phyloP scores from a whole-genome alignment of 78 protist genomes.

The Dictyostelium discoideum region DNA sequence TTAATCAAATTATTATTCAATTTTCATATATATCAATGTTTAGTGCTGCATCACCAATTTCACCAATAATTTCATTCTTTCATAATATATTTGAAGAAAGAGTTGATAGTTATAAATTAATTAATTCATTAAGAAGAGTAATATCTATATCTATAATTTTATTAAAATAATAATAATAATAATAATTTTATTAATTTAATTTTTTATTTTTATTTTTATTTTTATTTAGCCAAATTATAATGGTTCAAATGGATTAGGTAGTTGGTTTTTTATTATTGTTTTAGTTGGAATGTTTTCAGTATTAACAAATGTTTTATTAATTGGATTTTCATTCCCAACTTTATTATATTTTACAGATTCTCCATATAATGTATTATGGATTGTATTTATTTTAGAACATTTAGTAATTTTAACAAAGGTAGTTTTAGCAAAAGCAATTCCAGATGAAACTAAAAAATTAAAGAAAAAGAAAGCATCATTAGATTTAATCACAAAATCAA shows the following conservation, averaged over 20 bases:
- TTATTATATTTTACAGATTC: neutral
- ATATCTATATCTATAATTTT: neutral
- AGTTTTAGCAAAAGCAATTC: neutral
- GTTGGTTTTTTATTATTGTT: constrained; percentile 22
- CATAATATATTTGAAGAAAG: constrained; percentile 86
- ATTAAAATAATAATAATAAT: neutral
- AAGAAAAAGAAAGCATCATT: constrained; percentile 18
- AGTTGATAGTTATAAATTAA: constrained; percentile 80
- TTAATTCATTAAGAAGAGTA: constrained; percentile 19
- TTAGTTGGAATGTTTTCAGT: constrained; percentile 35
- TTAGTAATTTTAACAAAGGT: neutral
- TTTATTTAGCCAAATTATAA: constrained; percentile 7
- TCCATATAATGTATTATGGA: constrained; percentile 17
- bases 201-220: neutral
- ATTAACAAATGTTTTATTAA: constrained; percentile 12
- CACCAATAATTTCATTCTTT: constrained; percentile 79
- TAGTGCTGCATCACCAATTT: constrained; percentile 81
- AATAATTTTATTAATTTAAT: neutral
- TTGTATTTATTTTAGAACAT: constrained; percentile 43
- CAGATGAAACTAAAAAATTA: constrained; percentile 34
- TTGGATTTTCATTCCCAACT: constrained; percentile 65
- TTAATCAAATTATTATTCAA: constrained; percentile 65
- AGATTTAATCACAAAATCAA: neutral
- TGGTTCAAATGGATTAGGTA: constrained; percentile 51
- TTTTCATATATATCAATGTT: constrained; percentile 80